These are phyloP conservation scores for Cenchrus purpureus DNA, from an alignment of 176 grass and related monocot species.

Conservation along the genomic window DNA sequence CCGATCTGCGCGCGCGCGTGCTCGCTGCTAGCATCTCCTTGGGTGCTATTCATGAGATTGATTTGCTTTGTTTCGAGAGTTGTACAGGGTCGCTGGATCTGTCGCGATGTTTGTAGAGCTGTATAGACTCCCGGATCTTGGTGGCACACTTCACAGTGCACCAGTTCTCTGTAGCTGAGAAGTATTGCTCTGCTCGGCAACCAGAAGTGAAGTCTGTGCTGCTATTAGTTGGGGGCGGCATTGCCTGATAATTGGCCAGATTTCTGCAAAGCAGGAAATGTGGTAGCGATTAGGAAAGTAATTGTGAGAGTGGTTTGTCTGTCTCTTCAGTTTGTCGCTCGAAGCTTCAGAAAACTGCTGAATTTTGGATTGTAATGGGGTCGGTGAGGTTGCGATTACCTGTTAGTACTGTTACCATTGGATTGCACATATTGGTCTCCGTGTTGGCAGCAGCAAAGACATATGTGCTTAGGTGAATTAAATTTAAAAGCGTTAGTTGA, in stretches of 20 bases:
- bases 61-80: neutral
- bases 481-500: slow-evolving; percentile 5
- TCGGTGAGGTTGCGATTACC: neutral
- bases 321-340: neutral
- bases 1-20: neutral
- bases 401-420: neutral
- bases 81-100: neutral
- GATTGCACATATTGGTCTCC: neutral
- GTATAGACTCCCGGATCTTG: slow-evolving; percentile 24
- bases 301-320: neutral
- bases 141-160: neutral
- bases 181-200: neutral
- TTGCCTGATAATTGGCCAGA: neutral
- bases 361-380: neutral
- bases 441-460: neutral
- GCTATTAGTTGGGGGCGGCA: neutral
- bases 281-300: neutral
- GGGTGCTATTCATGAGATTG: slow-evolving; percentile 1
- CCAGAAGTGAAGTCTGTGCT: slow-evolving; percentile 3
- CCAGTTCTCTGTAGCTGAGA: neutral
- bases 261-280: neutral
- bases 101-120: neutral
- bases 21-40: neutral
- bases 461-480: neutral
- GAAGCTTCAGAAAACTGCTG: neutral